A percentile compares a stretch with the other conserved stretches of the same genome.
Conservation (phyloP, 2,329 filamentous ascomycete species). For the Colletotrichum sp. region DNA sequence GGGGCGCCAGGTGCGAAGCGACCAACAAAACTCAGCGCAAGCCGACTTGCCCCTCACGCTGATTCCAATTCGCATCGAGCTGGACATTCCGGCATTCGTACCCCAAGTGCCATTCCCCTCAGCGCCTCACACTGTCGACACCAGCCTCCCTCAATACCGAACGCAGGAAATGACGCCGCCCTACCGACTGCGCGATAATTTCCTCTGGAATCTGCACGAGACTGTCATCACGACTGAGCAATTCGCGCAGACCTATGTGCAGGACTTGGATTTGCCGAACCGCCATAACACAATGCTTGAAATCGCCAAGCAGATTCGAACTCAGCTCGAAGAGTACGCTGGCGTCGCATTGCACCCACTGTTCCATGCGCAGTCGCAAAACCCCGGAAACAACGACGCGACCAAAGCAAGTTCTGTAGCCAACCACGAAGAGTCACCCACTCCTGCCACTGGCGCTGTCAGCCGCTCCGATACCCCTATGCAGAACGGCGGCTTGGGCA, state of each 20-base stretch:
- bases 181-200: constrained; percentile 92
- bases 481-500: constrained; percentile 53
- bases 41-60: constrained; percentile 84
- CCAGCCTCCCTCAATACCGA: constrained; percentile 78
- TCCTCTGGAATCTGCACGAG: constrained; percentile 97
- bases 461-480: constrained; percentile 63
- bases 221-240: constrained; percentile 92
- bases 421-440: constrained; percentile 43
- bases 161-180: constrained; percentile 79
- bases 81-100: constrained; percentile 83
- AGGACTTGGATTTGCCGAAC: constrained; percentile 90
- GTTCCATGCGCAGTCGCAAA: constrained; percentile 68
- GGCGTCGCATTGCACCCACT: constrained; percentile 92
- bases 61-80: constrained; percentile 94
- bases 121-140: constrained; percentile 61
- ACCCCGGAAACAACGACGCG: constrained; percentile 24
- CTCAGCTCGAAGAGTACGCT: constrained; percentile 94
- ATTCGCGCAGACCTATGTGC: constrained; percentile 88
- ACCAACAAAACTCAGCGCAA: constrained; percentile 66
- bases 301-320: constrained; percentile 92
- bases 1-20: constrained; percentile 56
- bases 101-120: constrained; percentile 70
- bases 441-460: constrained; percentile 32
- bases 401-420: constrained; percentile 31
- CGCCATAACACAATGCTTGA: constrained; percentile 71